phyloP scores from a whole-genome alignment of 2,329 filamentous ascomycete species.

The Microascus cirrosus region DNA sequence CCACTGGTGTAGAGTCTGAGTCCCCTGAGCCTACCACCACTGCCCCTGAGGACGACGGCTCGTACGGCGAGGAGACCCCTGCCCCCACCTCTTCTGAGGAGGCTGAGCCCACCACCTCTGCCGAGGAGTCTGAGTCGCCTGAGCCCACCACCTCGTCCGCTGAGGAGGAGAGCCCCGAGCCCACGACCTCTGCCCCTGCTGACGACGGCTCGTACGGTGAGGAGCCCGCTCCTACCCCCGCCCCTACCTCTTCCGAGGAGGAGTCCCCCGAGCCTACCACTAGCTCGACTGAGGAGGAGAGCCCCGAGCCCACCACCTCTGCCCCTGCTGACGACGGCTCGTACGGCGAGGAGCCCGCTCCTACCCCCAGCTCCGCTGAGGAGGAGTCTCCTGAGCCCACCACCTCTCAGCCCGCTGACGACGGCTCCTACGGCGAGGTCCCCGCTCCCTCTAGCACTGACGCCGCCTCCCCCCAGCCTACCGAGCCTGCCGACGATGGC shows the following conservation, averaged over 20 bases:
- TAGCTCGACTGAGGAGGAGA: constrained; percentile 19
- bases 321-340: constrained; percentile 12
- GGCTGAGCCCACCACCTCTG: no score
- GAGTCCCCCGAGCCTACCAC: constrained; percentile 5
- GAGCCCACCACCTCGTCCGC: no score
- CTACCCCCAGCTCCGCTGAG: constrained; percentile 5
- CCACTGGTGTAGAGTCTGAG: background rate
- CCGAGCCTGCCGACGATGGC: constrained; percentile 11
- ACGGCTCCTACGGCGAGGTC: constrained; percentile 4
- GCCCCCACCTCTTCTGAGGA: no score
- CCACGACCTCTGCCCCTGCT: background rate
- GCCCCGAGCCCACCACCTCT: constrained; percentile 19
- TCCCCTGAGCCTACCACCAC: background rate
- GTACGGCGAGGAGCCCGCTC: constrained; percentile 5
- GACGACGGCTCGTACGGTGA: no score
- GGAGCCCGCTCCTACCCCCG: no score
- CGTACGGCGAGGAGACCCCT: background rate
- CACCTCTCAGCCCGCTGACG: constrained; percentile 9
- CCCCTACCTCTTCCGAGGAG: constrained; percentile 14
- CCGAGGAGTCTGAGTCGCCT: no score
- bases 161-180: background rate
- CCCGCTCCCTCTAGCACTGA: constrained; percentile 12
- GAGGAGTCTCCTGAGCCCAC: constrained; percentile 4
- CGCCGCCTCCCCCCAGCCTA: constrained; percentile 18
- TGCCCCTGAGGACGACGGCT: no score